Percentiles rank a stretch among this genome's conserved stretches.
Evolutionary conservation across 768 basidiomycete genomes (phyloP).

Genomic region (Pleurotus sapidus): DNA sequence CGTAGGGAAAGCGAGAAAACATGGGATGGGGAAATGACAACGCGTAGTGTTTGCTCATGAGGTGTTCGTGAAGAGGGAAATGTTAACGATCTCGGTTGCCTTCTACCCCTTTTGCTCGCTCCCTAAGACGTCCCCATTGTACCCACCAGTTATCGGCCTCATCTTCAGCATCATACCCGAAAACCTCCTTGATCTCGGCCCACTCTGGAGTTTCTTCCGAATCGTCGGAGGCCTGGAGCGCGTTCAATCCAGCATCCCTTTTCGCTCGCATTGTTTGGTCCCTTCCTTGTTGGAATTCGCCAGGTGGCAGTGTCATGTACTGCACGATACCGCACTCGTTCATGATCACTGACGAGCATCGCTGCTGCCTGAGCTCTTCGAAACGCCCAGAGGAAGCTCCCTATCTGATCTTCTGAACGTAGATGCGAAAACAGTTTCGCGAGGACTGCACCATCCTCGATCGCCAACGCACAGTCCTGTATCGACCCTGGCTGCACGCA

Average conservation of each 20-base stretch:
- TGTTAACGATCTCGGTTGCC: neutral
- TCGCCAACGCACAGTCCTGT: constrained; percentile 44
- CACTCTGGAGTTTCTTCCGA: constrained; percentile 33
- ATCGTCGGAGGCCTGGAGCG: constrained; percentile 9
- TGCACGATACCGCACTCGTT: constrained; percentile 43
- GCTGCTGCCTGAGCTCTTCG: constrained; percentile 51
- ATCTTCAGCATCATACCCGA: constrained; percentile 55
- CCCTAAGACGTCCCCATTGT: constrained; percentile 23
- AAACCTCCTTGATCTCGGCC: constrained; percentile 44
- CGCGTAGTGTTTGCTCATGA: neutral
- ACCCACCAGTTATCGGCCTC: constrained; percentile 63
- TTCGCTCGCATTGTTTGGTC: constrained; percentile 30
- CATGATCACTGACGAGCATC: constrained; percentile 36
- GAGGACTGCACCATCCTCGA: constrained; percentile 64
- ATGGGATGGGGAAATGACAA: neutral
- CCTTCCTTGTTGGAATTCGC: constrained; percentile 38
- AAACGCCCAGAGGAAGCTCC: constrained; percentile 47
- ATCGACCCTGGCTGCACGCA: constrained; percentile 41
- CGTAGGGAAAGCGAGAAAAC: neutral
- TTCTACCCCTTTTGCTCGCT: constrained; percentile 10
- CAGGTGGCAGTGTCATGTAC: constrained; percentile 42
- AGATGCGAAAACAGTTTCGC: constrained; percentile 60
- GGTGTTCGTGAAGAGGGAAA: neutral
- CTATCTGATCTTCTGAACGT: constrained; percentile 44
- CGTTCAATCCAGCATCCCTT: constrained; percentile 10